Percentiles rank a stretch among this genome's conserved stretches.
phyloP scores from a whole-genome alignment of 2,329 filamentous ascomycete genomes.

The Penicillium aurantiogriseum region DNA sequence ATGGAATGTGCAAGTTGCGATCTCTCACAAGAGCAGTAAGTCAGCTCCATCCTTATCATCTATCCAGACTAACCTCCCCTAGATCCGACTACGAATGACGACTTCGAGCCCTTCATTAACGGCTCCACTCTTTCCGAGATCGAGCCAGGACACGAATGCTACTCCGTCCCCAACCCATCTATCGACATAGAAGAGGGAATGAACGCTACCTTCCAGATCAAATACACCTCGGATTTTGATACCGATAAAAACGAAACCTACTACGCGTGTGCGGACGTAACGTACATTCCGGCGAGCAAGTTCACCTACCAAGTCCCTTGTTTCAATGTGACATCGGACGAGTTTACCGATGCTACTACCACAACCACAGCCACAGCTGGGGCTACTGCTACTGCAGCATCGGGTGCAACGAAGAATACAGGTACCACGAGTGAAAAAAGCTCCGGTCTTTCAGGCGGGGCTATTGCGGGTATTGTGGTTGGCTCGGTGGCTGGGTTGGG shows the following conservation, averaged over 20 bases:
- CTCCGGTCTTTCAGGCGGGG: constrained; percentile 36
- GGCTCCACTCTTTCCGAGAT: constrained; percentile 38
- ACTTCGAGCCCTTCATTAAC: constrained; percentile 40
- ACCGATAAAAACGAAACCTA: constrained; percentile 45
- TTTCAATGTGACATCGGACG: constrained; percentile 45
- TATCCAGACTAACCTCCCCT: background rate
- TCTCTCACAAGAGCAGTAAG: constrained; percentile 54
- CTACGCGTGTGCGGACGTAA: constrained; percentile 51
- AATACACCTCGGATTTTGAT: constrained; percentile 45
- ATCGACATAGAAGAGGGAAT: constrained; percentile 35
- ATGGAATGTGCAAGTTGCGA: constrained; percentile 53
- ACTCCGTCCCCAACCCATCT: constrained; percentile 40
- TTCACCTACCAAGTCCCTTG: constrained; percentile 47
- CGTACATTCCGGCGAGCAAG: constrained; percentile 40
- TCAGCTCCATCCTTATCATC: background rate
- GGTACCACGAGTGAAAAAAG: background rate
- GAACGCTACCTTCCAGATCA: constrained; percentile 49
- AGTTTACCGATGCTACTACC: constrained; percentile 22
- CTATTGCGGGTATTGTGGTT: constrained; percentile 46
- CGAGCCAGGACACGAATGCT: constrained; percentile 47
- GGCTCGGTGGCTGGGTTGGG: constrained; percentile 23
- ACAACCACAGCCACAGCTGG: constrained; percentile 21
- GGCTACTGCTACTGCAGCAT: constrained; percentile 11
- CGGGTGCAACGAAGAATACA: constrained; percentile 9
- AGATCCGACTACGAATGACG: constrained; percentile 43